Base-by-base conservation (phyloP, 2,329 filamentous ascomycete species). In the Lachnellula willkommii region DNA sequence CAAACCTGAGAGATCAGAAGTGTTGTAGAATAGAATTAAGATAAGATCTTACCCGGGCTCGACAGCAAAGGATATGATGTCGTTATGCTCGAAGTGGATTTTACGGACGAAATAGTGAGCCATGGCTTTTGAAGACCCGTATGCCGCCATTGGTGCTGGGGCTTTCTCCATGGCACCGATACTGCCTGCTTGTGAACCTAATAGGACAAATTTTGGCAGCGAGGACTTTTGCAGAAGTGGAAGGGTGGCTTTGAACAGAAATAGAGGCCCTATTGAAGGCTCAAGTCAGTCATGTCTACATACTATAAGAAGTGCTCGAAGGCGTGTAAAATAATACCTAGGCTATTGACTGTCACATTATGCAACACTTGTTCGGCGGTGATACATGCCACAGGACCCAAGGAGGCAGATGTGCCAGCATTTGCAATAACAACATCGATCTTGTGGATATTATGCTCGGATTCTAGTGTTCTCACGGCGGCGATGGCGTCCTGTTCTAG, bases 401-500 rank as follows among this genome's bases (percentile, higher is more conserved):
- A 74, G 15, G 61, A 50, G 4, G 68, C 66, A 4, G 64, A 63
- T 11, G 77, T 73, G 12, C 73, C 79, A 0, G 79, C 78, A 62
- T 82, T 82, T 46, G 78, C 75, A 51, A 83, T 75, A 2, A 82
- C 72, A 5, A 79, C 64, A 58, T 82, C 78, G 2, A 82, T 56
- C 24, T 71, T 65, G 4, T 66, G 62, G 58, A 82, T 74, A 3
- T 69, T 69, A 50, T 64, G 42, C 14, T 71, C 57, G 2, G 52
- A 28, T 1, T 66, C 59, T 0, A 76, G 65, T 2, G 65, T 58
- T 26, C 67, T 50, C 1, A 73, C 66, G 2, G 73, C 73, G 14
- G 64, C 59, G 3, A 63, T 60, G 0, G 74, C 61, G 53, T 74
- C 72, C 1, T 64, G 58, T 7, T 70, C 65, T 3, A 69, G 68